Percentiles rank a stretch among this genome's conserved stretches.
Evolutionary conservation across 306 rosid species (phyloP).

Genomic region (Boehmeria nivea): DNA sequence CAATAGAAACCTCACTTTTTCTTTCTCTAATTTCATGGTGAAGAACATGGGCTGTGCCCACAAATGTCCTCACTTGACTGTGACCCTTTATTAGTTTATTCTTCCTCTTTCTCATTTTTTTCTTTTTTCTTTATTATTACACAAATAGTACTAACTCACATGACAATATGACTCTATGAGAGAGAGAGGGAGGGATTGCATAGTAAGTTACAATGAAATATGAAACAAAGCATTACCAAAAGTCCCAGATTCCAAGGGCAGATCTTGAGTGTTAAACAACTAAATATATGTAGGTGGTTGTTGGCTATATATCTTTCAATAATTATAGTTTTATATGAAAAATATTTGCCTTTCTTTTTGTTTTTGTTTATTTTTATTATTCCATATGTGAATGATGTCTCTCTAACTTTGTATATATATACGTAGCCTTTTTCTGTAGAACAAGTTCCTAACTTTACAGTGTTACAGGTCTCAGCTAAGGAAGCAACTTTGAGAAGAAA

Average conservation of each 20-base stretch:
- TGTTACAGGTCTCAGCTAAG: conserved; percentile 30
- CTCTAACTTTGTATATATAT: conserved; percentile 5
- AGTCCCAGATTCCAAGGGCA: conserved; percentile 43
- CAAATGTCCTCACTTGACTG: conserved; percentile 18
- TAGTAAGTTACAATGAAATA: conserved; percentile 10
- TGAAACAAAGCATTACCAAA: conserved; percentile 14
- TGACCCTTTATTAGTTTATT: conserved; percentile 13
- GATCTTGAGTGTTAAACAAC: conserved; percentile 32
- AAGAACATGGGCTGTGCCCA: conserved; percentile 34
- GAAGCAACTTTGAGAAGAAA: conserved; percentile 21
- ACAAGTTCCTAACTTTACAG: conserved; percentile 34
- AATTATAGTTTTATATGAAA: not conserved
- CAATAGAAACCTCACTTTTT: conserved; percentile 18
- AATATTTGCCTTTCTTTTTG: not conserved
- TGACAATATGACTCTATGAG: not conserved
- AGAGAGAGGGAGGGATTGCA: not conserved
- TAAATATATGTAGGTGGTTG: conserved; percentile 4
- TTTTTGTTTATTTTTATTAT: not conserved
- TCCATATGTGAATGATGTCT: conserved; percentile 2
- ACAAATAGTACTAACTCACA: conserved; percentile 8
- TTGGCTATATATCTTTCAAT: not conserved
- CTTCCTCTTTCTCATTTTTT: conserved; percentile 1
- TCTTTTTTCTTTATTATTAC: not conserved
- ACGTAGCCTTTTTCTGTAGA: conserved; percentile 25
- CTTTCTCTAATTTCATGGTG: conserved; percentile 14